phyloP scores from a whole-genome alignment of 805 yeast species.

The Yarrowia hollandica region DNA sequence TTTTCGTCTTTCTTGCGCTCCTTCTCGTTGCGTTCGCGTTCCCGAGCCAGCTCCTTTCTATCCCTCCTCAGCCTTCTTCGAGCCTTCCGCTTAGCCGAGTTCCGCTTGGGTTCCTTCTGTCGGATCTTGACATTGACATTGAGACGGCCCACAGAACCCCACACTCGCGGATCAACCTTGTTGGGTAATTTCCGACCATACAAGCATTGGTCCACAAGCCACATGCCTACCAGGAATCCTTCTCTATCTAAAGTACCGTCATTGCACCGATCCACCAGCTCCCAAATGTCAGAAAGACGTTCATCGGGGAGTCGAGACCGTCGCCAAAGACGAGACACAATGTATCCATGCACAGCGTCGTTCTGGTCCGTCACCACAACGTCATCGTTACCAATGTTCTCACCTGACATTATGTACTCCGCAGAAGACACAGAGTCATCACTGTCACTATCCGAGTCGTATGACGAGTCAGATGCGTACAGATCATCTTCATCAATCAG shows the following conservation, averaged over 20 bases:
- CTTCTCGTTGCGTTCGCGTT: constrained; percentile 12
- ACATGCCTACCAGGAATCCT: constrained; percentile 93
- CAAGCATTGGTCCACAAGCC: constrained; percentile 94
- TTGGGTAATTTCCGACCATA: constrained; percentile 90
- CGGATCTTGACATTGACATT: constrained; percentile 43
- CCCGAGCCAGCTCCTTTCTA: constrained; percentile 4
- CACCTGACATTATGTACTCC: constrained; percentile 29
- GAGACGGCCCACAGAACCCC: constrained; percentile 68
- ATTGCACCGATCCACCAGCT: constrained; percentile 52
- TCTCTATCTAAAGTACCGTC: constrained; percentile 78
- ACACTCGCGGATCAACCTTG: constrained; percentile 62
- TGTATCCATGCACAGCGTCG: constrained; percentile 53
- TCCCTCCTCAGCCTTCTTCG: constrained; percentile 11
- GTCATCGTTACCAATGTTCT: constrained; percentile 32
- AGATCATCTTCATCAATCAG: constrained; percentile 33
- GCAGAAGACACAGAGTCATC: constrained; percentile 33
- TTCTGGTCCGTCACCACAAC: constrained; percentile 40
- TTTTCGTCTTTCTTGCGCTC: constrained; percentile 19
- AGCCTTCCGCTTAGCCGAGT: constrained; percentile 28
- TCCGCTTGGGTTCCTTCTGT: constrained; percentile 33
- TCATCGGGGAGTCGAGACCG: constrained; percentile 72
- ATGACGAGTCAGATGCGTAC: constrained; percentile 32
- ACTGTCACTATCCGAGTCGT: constrained; percentile 33
- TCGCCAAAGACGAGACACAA: constrained; percentile 78
- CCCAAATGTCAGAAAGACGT: constrained; percentile 63